These are phyloP conservation scores for Alectoria sarmentosa DNA, from an alignment of 495 filamentous ascomycete species.

Conservation along the genomic window DNA sequence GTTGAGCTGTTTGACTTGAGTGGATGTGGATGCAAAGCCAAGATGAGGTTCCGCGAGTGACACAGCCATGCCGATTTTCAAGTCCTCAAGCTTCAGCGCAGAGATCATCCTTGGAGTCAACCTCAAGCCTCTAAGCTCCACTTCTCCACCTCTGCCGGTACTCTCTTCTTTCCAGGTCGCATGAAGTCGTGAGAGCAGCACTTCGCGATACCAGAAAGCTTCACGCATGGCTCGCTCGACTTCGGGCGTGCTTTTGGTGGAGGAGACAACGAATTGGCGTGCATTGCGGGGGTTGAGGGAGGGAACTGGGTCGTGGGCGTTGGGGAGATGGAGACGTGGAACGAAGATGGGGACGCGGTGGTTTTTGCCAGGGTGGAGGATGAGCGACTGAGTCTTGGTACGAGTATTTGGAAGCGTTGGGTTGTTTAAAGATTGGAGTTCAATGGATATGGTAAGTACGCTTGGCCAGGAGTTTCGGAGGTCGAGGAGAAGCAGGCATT, in stretches of 20 bases:
- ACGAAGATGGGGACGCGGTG: conserved; percentile 71
- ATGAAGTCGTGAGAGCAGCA: conserved; percentile 61
- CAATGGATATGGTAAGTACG: conserved; percentile 48
- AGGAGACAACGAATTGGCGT: conserved; percentile 81
- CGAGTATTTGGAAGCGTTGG: conserved; percentile 11
- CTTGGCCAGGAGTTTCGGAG: conserved; percentile 83
- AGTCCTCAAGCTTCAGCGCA: conserved; percentile 71
- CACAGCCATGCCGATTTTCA: conserved; percentile 59
- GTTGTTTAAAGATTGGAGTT: conserved; percentile 20
- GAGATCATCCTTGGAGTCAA: conserved; percentile 76
- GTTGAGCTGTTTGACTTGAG: conserved; percentile 35
- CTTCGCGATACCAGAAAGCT: conserved; percentile 89
- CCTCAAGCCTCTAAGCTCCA: conserved; percentile 69
- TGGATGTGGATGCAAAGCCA: conserved; percentile 16
- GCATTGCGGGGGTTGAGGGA: conserved; percentile 64
- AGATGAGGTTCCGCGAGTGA: conserved; percentile 26
- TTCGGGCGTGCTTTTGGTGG: conserved; percentile 63
- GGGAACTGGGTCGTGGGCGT: conserved; percentile 72
- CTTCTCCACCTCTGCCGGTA: conserved; percentile 52
- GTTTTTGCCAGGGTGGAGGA: conserved; percentile 70
- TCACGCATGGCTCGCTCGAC: conserved; percentile 71
- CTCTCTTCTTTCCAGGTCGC: conserved; percentile 64
- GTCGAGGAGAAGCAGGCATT: conserved; percentile 77
- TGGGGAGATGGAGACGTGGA: conserved; percentile 64
- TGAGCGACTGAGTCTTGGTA: conserved; percentile 22